Evolutionary conservation across 2,329 filamentous ascomycete species (phyloP), one percentile per base, ranked within the genome.

Genomic region (Phaeoacremonium minimum): DNA sequence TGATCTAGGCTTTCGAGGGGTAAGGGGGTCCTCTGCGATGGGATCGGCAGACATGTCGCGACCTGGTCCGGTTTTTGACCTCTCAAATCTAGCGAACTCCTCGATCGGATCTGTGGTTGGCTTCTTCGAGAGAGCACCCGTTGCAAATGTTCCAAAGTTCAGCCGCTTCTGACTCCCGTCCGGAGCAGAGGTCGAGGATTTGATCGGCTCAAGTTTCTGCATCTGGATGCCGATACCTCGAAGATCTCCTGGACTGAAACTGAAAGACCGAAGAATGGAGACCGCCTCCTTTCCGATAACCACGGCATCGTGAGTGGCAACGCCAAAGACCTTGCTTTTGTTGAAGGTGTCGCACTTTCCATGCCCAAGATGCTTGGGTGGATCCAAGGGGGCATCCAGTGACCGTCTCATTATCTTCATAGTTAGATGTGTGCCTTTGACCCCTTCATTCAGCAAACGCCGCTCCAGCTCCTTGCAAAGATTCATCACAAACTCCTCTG

Each of bases 311-410:
- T 94, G 85, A 0, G 91, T 97, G 4, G 90, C 81, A 13, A 96
- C 79, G 1, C 91, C 90, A 42, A 98, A 83, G 2, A 80, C 58
- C 7, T 84, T 61, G 49, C 88, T 95, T 59, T 94, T 97, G 66
- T 88, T 97, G 67, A 90, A 94, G 0, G 81, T 86, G 54, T 98
- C 93, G 53, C 93, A 98, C 60, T 89, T 91, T 2, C 93, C 93
- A 60, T 97, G 93, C 0, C 93, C 93, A 1, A 98, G 71, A 61
- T 96, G 89, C 54, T 98, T 98, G 1, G 84, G 80, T 3, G 93
- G 88, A 55, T 97, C 90, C 13, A 96, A 64, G 1, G 93, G 93
- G 13, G 93, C 91, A 62, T 95, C 86, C 15, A 81, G 69, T 13
- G 90, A 80, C 43, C 91, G 80, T 43, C 85, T 78, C 89, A 98